Evolutionary conservation across 2,329 filamentous ascomycete species (phyloP).

Genomic region (Fusarium sp.): DNA sequence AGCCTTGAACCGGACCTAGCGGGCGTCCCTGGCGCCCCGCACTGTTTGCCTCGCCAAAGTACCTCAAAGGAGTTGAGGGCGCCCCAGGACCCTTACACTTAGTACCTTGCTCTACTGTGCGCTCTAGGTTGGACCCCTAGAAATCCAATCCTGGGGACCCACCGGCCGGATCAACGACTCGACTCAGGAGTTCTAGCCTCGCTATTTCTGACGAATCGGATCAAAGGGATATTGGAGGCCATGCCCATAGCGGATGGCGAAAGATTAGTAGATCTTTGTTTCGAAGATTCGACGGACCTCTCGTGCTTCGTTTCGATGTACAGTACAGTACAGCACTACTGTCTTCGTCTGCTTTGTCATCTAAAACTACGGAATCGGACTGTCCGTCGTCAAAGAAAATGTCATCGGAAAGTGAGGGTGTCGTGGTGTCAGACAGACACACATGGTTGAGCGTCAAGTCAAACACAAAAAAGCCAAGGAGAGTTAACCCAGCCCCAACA

Average conservation of each 20-base stretch:
- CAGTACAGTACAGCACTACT: background rate
- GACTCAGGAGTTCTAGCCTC: conserved; percentile 35
- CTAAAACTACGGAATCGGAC: conserved; percentile 6
- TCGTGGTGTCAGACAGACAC: background rate
- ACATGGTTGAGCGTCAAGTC: background rate
- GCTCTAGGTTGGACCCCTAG: conserved; percentile 29
- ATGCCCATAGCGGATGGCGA: conserved; percentile 17
- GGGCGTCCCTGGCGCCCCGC: conserved; percentile 16
- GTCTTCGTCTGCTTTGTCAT: conserved; percentile 6
- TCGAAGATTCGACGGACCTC: background rate
- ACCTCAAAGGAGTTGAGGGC: conserved; percentile 11
- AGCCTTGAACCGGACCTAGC: conserved; percentile 12
- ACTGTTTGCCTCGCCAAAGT: conserved; percentile 39
- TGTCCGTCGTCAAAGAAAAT: conserved; percentile 17
- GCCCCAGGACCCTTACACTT: background rate
- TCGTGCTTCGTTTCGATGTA: background rate
- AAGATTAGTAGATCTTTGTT: conserved; percentile 19
- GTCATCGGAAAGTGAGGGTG: conserved; percentile 9
- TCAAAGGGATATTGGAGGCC: background rate
- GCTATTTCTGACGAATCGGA: conserved; percentile 30
- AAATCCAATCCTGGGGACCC: conserved; percentile 8
- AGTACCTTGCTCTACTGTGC: background rate
- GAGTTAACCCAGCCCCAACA: background rate
- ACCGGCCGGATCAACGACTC: conserved; percentile 27
- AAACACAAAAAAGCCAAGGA: background rate